A percentile compares a stretch with the other conserved stretches of the same genome.
These are phyloP conservation scores for Euphorbia celastroides DNA, from an alignment of 441 rosid genomes.

Conservation along the genomic window DNA sequence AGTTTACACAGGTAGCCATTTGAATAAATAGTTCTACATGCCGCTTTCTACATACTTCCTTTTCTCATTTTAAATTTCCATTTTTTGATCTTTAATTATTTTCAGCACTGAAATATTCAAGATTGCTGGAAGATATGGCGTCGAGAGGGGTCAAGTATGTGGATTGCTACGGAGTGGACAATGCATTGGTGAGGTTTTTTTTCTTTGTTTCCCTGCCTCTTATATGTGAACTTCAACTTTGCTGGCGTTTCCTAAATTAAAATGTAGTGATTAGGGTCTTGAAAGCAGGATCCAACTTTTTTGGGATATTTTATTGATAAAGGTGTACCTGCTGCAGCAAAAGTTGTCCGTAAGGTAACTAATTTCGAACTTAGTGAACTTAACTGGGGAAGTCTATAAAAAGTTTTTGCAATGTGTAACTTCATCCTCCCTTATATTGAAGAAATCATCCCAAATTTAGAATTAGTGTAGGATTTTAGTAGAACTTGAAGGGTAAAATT, in stretches of 20 bases:
- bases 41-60: constrained; percentile 9
- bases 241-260: constrained; percentile 17
- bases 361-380: constrained; percentile 1
- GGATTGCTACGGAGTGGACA: constrained; percentile 96
- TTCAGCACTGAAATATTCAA: constrained; percentile 77
- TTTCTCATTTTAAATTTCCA: constrained; percentile 19
- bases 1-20: constrained; percentile 71
- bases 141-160: constrained; percentile 74
- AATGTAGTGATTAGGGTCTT: constrained; percentile 32
- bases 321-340: constrained; percentile 93
- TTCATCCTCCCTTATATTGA: neutral
- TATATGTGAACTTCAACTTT: neutral
- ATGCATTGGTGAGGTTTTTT: constrained; percentile 61
- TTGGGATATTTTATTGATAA: constrained; percentile 94
- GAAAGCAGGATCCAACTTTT: constrained; percentile 94
- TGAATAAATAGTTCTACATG: constrained; percentile 11
- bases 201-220: constrained; percentile 12
- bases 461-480: neutral
- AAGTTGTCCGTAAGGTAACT: constrained; percentile 93
- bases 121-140: constrained; percentile 86
- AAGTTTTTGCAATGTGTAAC: too few species aligned
- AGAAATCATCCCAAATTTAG: neutral
- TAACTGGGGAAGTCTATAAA: too few species aligned
- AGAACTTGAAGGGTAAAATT: too few species aligned
- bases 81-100: constrained; percentile 14